Evolutionary conservation across 768 basidiomycete species (phyloP), one percentile per base, ranked within the genome.

Genomic region (Chalciporus pseudorubinellus): DNA sequence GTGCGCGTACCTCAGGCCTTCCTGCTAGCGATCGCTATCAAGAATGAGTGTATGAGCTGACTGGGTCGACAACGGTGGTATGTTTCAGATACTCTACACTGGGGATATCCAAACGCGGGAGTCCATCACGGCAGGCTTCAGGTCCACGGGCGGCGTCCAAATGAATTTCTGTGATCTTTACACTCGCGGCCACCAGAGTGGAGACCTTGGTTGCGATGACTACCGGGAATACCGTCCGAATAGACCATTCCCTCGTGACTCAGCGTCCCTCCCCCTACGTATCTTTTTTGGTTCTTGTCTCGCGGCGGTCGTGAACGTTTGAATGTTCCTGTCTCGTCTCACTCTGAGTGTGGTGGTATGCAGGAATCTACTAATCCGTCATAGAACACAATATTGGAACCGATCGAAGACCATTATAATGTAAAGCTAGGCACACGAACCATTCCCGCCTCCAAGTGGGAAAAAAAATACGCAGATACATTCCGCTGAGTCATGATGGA

Each of bases 181-280:
- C n/a, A n/a, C n/a, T 44, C 8, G 43, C 57, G 46, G 61, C 48
- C 49, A 60, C 51, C 52, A 41, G 38, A 29, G 14, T 41, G 44
- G 40, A 29, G 29, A 33, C 24, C 5, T 13, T 42, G 31, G 66
- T 67, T 46, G 54, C 57, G 66, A 68, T 67, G 66, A 51, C 64
- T 65, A 60, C 66, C 65, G 48, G 66, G 26, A n/a, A 26, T 45
- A 49, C 51, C 46, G 43, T 59, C 49, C 21, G 38, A n/a, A 46
- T 55, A 48, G 8, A n/a, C 41, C n/a, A 67, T 72, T 36, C 67
- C 70, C 11, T 70, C 46, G 39, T 31, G 29, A 31, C 29, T 13
- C 26, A n/a, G n/a, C n/a, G n/a, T 28, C 22, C 44, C 19, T 44
- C 38, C 39, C 20, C 10, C 22, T 49, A n/a, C n/a, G n/a, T n/a